These are phyloP conservation scores for Heteromeles arbutifolia DNA, from an alignment of 306 rosid species.

Conservation along the genomic window DNA sequence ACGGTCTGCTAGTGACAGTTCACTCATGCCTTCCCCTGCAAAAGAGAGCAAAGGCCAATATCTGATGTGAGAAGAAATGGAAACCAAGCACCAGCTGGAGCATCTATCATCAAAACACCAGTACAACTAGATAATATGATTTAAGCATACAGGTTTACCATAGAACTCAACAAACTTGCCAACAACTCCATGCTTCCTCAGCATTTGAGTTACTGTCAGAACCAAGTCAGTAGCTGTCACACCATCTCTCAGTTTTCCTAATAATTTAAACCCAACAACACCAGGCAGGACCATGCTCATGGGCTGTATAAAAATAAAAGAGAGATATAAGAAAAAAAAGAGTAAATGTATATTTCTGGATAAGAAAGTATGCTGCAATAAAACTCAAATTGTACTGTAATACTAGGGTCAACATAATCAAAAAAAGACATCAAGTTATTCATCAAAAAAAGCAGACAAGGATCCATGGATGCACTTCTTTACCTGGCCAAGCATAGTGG, in stretches of 20 bases:
- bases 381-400: neutral
- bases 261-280: conserved; percentile 85
- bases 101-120: neutral
- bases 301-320: conserved; percentile 44
- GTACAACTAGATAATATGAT: neutral
- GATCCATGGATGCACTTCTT: neutral
- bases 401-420: neutral
- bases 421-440: neutral
- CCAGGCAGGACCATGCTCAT: conserved; percentile 99
- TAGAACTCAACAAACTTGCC: conserved; percentile 95
- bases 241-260: conserved; percentile 75
- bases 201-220: conserved; percentile 89
- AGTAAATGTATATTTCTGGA: conserved; percentile 2
- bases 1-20: conserved; percentile 82
- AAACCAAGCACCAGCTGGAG: neutral
- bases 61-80: conserved; percentile 18
- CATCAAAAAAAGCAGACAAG: neutral
- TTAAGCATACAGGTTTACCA: conserved; percentile 39
- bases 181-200: conserved; percentile 94
- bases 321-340: neutral
- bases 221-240: conserved; percentile 98
- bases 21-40: conserved; percentile 93
- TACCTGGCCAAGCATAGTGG: conserved; percentile 98
- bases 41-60: conserved; percentile 12
- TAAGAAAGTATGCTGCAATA: neutral